A percentile compares a stretch with the other conserved stretches of the same genome.
Conservation (phyloP, 2,329 filamentous ascomycete genomes). For the Cladophialophora exuberans region DNA sequence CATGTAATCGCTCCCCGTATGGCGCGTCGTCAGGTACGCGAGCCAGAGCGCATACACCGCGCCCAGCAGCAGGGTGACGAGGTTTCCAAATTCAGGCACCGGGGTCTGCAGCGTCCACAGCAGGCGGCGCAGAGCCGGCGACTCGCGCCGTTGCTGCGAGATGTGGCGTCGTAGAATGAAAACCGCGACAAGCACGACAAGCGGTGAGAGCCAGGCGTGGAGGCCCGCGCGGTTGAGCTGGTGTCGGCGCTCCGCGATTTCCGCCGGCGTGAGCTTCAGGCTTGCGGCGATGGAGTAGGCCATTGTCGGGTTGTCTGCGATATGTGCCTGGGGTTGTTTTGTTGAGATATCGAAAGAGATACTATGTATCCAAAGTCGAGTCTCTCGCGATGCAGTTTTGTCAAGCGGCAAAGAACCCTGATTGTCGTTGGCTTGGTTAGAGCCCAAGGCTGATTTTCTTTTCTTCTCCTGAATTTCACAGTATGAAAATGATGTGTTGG, state of each 20-base stretch:
- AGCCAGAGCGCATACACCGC: constrained; percentile 29
- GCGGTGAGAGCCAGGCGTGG: constrained; percentile 59
- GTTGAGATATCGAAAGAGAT: background rate
- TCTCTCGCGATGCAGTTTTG: no score
- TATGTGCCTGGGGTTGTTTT: no score
- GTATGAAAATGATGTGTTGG: no score
- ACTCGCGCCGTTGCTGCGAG: no score
- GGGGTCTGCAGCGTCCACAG: constrained; percentile 27
- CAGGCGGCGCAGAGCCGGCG: no score
- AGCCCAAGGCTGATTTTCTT: no score
- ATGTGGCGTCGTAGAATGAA: constrained; percentile 40
- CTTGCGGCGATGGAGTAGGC: constrained; percentile 53
- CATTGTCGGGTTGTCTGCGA: no score
- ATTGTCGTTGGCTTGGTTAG: no score
- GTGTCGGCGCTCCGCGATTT: constrained; percentile 55
- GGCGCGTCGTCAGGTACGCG: constrained; percentile 24
- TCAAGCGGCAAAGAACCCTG: no score
- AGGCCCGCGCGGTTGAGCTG: constrained; percentile 59
- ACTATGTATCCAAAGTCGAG: background rate
- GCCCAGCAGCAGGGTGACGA: constrained; percentile 26
- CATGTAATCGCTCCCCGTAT: constrained; percentile 55
- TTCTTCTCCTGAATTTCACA: no score
- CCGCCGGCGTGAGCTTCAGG: constrained; percentile 51
- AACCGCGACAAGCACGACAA: constrained; percentile 49
- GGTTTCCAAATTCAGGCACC: constrained; percentile 28